These are phyloP conservation scores for Conringia planisiliqua DNA, from an alignment of 345 rosid species.

Conservation along the genomic window DNA sequence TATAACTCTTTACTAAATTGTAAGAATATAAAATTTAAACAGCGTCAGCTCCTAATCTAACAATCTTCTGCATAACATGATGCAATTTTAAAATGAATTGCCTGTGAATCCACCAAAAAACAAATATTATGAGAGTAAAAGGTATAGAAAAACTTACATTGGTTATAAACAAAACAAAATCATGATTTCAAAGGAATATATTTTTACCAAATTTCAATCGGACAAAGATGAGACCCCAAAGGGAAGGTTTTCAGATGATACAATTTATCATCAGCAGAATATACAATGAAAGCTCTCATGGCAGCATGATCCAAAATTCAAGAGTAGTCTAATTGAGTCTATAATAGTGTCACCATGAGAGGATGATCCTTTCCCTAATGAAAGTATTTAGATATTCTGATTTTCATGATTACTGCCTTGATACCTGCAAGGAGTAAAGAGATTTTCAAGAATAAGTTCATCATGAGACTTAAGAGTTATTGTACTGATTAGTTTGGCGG, in stretches of 20 bases:
- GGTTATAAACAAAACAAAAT: not conserved
- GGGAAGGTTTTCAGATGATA: conserved; percentile 1
- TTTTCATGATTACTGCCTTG: not conserved
- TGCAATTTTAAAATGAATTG: not conserved
- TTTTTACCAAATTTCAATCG: not conserved
- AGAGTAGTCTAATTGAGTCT: conserved; percentile 10
- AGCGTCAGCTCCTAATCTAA: not conserved
- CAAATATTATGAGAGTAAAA: not conserved
- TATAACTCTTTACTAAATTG: too few relatives aligned
- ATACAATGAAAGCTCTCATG: conserved; percentile 19
- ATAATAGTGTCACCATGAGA: conserved; percentile 10
- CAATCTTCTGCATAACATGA: not conserved
- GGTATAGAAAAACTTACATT: not conserved
- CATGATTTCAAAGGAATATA: not conserved
- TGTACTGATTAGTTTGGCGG: not conserved
- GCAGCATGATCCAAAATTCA: conserved; percentile 8
- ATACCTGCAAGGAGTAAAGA: conserved; percentile 11
- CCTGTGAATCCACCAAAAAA: not conserved
- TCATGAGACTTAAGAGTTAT: not conserved
- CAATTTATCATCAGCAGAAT: not conserved
- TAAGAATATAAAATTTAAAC: not conserved
- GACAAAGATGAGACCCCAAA: conserved; percentile 15
- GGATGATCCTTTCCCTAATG: not conserved
- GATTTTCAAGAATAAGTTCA: not conserved
- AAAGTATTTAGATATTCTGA: not conserved